A percentile compares a stretch with the other conserved stretches of the same genome.
phyloP scores from a whole-genome alignment of 352 stramenopile species.

The Pythium sp. region DNA sequence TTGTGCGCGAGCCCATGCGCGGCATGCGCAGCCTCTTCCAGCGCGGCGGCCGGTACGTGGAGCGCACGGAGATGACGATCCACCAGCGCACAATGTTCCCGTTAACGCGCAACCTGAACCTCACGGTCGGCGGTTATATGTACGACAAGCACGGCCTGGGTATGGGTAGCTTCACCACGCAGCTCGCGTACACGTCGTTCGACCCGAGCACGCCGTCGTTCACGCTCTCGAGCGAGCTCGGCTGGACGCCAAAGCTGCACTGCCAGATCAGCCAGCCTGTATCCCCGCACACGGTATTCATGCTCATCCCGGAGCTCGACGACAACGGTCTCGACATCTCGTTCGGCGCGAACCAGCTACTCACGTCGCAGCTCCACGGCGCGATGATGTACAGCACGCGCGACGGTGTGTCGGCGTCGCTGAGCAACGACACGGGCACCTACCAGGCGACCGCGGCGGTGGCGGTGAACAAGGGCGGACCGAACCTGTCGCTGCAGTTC shows the following conservation, averaged over 20 bases:
- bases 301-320: conserved; percentile 72
- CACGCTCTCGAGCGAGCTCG: conserved; percentile 63
- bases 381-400: conserved; percentile 81
- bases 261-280: conserved; percentile 74
- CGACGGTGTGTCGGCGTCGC: conserved; percentile 67
- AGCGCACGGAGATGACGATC: conserved; percentile 78
- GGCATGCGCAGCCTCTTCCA: conserved; percentile 47
- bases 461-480: conserved; percentile 39
- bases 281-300: conserved; percentile 64
- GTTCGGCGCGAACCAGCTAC: conserved; percentile 64
- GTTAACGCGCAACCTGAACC: conserved; percentile 46
- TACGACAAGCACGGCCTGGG: conserved; percentile 75
- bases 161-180: conserved; percentile 68
- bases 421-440: conserved; percentile 43
- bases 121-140: conserved; percentile 80
- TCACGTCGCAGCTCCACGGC: conserved; percentile 58
- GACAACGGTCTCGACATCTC: conserved; percentile 71
- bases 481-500: conserved; percentile 60
- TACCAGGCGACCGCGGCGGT: conserved; percentile 44
- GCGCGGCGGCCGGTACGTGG: conserved; percentile 42
- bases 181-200: conserved; percentile 62
- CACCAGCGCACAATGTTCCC: conserved; percentile 73
- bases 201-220: conserved; percentile 61
- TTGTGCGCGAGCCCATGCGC: conserved; percentile 62
- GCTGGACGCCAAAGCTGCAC: conserved; percentile 75